Conservation (phyloP, 257 asterid genomes). For the Primulina eburnea region DNA sequence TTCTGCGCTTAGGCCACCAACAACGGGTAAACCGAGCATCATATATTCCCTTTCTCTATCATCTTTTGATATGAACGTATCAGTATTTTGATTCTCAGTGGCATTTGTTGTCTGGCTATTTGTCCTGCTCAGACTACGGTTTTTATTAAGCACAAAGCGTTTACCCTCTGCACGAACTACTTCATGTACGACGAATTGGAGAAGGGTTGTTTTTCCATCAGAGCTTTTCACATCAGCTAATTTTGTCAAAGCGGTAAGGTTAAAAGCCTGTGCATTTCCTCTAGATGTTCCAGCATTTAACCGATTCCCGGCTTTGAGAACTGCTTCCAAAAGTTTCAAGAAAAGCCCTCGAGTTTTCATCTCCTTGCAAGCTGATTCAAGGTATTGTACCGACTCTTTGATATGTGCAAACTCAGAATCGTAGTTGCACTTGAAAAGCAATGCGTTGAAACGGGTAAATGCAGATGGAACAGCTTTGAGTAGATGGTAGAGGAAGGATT, state of each 20-base stretch:
- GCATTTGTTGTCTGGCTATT: constrained; percentile 35
- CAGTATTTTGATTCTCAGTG: constrained; percentile 25
- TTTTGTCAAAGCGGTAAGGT: constrained; percentile 72
- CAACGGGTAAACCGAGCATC: constrained; percentile 77
- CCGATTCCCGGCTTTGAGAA: constrained; percentile 82
- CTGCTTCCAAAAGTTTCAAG: constrained; percentile 87
- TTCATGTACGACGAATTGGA: constrained; percentile 85
- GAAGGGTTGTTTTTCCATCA: constrained; percentile 83
- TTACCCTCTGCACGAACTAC: constrained; percentile 90
- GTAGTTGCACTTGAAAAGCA: constrained; percentile 66
- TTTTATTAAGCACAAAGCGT: constrained; percentile 54
- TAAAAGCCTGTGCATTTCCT: constrained; percentile 86
- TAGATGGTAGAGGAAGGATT: constrained; percentile 81
- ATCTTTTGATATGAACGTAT: constrained; percentile 31
- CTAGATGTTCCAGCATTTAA: constrained; percentile 83
- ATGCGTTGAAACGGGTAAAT: constrained; percentile 61
- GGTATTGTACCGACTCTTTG: constrained; percentile 45
- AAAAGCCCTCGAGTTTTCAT: constrained; percentile 72
- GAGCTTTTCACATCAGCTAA: constrained; percentile 82
- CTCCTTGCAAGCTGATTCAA: constrained; percentile 74
- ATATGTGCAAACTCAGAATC: constrained; percentile 43
- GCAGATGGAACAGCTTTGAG: constrained; percentile 81
- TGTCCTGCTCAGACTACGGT: constrained; percentile 48
- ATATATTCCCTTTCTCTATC: constrained; percentile 73
- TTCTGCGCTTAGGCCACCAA: constrained; percentile 78